A percentile compares a stretch with the other conserved stretches of the same genome.
Conservation (phyloP, 2,329 filamentous ascomycete species). For the Cryphonectria naterciae region DNA sequence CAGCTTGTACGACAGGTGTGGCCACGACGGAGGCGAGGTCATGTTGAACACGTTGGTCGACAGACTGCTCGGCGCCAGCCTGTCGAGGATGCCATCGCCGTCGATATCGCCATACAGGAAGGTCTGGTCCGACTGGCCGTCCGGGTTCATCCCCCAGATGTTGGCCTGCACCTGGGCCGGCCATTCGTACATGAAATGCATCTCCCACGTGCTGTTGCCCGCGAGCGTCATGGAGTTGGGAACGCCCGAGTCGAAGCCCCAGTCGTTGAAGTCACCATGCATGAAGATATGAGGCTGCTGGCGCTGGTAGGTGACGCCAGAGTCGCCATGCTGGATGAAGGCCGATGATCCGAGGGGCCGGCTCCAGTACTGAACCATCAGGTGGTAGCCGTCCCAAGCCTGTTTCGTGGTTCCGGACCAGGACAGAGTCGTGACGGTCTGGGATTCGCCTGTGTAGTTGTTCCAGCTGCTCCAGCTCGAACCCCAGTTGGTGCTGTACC, state of each 20-base stretch:
- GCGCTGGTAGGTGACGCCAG: constrained; percentile 44
- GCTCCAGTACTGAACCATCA: constrained; percentile 66
- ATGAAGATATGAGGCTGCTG: constrained; percentile 65
- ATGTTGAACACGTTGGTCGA: constrained; percentile 60
- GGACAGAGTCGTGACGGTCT: constrained; percentile 49
- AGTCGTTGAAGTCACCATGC: constrained; percentile 64
- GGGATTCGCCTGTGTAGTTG: constrained; percentile 56
- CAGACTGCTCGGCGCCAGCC: constrained; percentile 61
- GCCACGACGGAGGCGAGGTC: constrained; percentile 54
- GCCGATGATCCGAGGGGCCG: constrained; percentile 59
- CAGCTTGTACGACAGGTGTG: constrained; percentile 58
- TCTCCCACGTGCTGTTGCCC: constrained; percentile 57
- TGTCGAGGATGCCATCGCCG: constrained; percentile 61
- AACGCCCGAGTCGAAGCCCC: constrained; percentile 63
- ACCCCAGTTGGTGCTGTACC: constrained; percentile 66
- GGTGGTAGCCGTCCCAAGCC: constrained; percentile 62
- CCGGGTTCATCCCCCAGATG: constrained; percentile 67
- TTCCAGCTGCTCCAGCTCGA: constrained; percentile 62
- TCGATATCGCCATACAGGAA: constrained; percentile 64
- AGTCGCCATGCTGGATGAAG: constrained; percentile 62
- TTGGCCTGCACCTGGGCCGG: constrained; percentile 64
- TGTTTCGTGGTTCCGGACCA: constrained; percentile 62
- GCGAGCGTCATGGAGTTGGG: constrained; percentile 53
- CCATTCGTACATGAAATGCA: constrained; percentile 65
- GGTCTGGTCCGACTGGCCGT: constrained; percentile 62